Evolutionary conservation across 768 basidiomycete species (phyloP), one percentile per base, ranked within the genome.

Genomic region (Naganishia vishniacii): DNA sequence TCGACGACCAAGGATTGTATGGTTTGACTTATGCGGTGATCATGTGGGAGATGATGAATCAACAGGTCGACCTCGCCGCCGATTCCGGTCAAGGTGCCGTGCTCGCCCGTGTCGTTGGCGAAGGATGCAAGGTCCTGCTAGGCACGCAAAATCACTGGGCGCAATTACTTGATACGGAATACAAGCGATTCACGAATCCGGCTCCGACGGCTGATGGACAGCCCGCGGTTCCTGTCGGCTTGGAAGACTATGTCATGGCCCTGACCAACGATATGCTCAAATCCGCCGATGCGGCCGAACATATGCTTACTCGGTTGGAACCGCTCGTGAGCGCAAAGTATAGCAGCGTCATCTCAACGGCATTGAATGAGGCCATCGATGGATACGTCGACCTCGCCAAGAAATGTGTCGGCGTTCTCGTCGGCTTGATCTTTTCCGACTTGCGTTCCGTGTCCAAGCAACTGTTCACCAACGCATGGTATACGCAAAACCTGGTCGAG

Each of bases 331-430:
- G 88, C 9, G 87, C 88, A 72, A 98, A 97, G 79, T 98, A 98
- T 77, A 82, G 87, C 46, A 81, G 80, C 15, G 81, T 84, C 5
- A 94, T 98, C 71, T 86, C 84, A 69, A 90, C 91, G 71, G 83
- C 85, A 46, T 81, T 98, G 58, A 97, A 95, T 80, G 88, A 94
- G 68, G 92, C 93, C 34, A 97, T 98, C 69, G 94, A 99, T 74
- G 95, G 95, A 3, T 98, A 93, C 77, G 84, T 98, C 67, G 95
- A 99, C 77, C 91, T 98, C 41, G 93, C 93, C 59, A 98, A 98
- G 81, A 90, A 89, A 75, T 98, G 93, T 81, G 91, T 88, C 23
- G 89, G 94, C 71, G 88, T 88, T 0, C 84, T 99, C 63, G 92
- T 99, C 72, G 88, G 89, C 70, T 85, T 94, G 71, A 86, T 98